Percentiles rank a stretch among this genome's conserved stretches.
Evolutionary conservation across 2,329 filamentous ascomycete species (phyloP).

Genomic region (Colletotrichum neosansevieriae): DNA sequence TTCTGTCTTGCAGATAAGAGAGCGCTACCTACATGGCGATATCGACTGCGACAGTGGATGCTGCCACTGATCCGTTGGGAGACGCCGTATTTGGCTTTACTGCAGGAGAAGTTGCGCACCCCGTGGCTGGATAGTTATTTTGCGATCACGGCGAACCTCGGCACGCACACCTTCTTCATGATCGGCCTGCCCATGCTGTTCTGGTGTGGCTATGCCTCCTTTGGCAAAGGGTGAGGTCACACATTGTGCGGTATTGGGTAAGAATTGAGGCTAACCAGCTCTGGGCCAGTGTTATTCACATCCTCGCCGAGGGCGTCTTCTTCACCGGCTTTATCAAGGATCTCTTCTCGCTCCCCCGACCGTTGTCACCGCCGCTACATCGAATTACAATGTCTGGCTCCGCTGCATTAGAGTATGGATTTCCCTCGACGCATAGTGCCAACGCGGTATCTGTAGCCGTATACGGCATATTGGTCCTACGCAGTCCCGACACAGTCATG

Average conservation of each 20-base stretch:
- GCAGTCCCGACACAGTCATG: constrained; percentile 72
- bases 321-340: constrained; percentile 96
- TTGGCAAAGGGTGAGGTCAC: constrained; percentile 85
- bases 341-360: constrained; percentile 89
- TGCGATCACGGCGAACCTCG: constrained; percentile 93
- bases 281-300: constrained; percentile 72
- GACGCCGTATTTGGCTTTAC: constrained; percentile 89
- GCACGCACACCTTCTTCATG: constrained; percentile 99
- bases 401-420: constrained; percentile 94
- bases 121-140: constrained; percentile 95
- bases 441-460: constrained; percentile 96
- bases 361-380: constrained; percentile 89
- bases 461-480: constrained; percentile 81
- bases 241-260: not conserved
- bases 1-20: constrained; percentile 73
- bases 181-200: constrained; percentile 92
- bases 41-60: constrained; percentile 81
- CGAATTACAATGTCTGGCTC: constrained; percentile 98
- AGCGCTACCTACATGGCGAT: constrained; percentile 89
- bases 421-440: constrained; percentile 95
- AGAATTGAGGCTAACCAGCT: constrained; percentile 2
- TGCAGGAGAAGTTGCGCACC: constrained; percentile 84
- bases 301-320: constrained; percentile 83
- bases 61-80: constrained; percentile 94
- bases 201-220: constrained; percentile 90